Evolutionary conservation across 495 filamentous ascomycete genomes (phyloP).

Genomic region (Trichoderma parareesei): DNA sequence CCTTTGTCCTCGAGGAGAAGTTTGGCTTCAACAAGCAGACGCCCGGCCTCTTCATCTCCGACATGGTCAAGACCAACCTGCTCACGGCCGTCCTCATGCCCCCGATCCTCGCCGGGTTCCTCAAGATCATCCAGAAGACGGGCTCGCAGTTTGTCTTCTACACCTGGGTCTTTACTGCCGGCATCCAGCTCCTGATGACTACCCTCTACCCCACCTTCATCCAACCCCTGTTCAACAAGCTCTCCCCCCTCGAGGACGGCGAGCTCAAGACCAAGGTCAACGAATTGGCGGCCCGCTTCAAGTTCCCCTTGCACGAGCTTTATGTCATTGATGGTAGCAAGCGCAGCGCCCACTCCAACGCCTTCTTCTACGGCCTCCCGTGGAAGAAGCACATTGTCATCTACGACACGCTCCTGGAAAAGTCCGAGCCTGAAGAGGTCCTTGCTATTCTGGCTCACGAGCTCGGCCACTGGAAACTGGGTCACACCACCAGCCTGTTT

Average conservation of each 20-base stretch:
- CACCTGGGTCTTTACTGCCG: conserved; percentile 85
- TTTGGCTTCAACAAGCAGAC: conserved; percentile 99
- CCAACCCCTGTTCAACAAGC: conserved; percentile 94
- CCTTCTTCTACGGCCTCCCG: conserved; percentile 94
- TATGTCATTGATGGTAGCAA: conserved; percentile 98
- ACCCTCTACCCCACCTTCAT: conserved; percentile 94
- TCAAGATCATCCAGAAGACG: conserved; percentile 85
- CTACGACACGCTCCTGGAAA: conserved; percentile 94
- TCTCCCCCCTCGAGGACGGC: conserved; percentile 84
- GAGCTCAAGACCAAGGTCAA: conserved; percentile 83
- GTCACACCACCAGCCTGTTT: conserved; percentile 89
- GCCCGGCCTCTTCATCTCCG: conserved; percentile 74
- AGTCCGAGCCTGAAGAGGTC: conserved; percentile 83
- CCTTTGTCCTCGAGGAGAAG: conserved; percentile 90
- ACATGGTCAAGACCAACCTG: conserved; percentile 85
- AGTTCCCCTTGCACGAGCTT: conserved; percentile 85
- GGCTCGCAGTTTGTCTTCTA: conserved; percentile 95
- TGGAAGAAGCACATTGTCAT: conserved; percentile 99
- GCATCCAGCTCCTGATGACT: conserved; percentile 84
- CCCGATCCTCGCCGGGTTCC: conserved; percentile 82
- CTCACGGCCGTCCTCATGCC: conserved; percentile 70
- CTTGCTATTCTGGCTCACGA: conserved; percentile 93
- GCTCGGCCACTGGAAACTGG: conserved; percentile 91
- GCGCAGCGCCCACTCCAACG: conserved; percentile 93
- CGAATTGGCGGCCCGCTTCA: conserved; percentile 68